Conservation (phyloP, 352 stramenopile genomes). For the Phytopythium cucurbitacearum region DNA sequence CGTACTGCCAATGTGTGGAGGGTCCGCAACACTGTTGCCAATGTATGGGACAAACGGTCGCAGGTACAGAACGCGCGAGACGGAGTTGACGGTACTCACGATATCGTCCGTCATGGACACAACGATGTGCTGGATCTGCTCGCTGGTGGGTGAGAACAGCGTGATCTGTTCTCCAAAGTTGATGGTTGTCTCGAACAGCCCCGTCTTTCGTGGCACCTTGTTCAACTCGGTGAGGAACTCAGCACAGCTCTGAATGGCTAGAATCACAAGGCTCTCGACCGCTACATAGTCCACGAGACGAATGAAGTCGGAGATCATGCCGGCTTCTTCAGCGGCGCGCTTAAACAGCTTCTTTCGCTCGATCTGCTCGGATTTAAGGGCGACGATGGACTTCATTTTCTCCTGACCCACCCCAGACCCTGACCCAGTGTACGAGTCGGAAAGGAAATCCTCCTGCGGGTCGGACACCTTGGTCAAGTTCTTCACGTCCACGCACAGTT, state of each 20-base stretch:
- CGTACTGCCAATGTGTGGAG: conserved; percentile 71
- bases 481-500: conserved; percentile 89
- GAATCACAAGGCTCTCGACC: conserved; percentile 87
- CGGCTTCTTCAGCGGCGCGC: conserved; percentile 81
- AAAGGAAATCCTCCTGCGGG: conserved; percentile 60
- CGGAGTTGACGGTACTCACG: conserved; percentile 84
- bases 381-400: conserved; percentile 92
- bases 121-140: conserved; percentile 89
- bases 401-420: conserved; percentile 39
- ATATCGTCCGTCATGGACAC: conserved; percentile 88
- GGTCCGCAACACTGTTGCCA: conserved; percentile 56
- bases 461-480: conserved; percentile 71
- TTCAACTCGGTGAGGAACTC: conserved; percentile 89
- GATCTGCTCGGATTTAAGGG: conserved; percentile 88
- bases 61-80: conserved; percentile 87
- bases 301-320: conserved; percentile 92
- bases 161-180: conserved; percentile 81
- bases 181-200: conserved; percentile 93
- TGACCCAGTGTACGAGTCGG: conserved; percentile 22
- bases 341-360: conserved; percentile 79
- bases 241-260: conserved; percentile 80
- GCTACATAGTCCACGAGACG: conserved; percentile 91
- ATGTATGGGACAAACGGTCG: conserved; percentile 82
- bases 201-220: conserved; percentile 82
- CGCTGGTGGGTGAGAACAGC: conserved; percentile 81